phyloP scores from a whole-genome alignment of 2,329 filamentous ascomycete genomes.

The Fusarium zealandicum region DNA sequence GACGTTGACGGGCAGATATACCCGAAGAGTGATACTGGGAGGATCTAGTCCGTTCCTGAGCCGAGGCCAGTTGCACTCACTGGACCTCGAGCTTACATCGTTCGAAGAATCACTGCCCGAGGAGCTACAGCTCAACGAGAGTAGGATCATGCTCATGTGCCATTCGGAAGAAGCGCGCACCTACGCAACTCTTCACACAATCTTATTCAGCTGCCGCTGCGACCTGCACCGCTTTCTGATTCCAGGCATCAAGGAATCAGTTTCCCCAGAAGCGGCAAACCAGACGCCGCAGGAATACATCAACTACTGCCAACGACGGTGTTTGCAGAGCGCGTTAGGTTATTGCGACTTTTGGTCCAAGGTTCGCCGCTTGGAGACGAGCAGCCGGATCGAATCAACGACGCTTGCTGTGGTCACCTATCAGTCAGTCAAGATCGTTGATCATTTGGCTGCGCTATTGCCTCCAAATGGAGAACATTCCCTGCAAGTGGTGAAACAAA shows the following conservation, averaged over 20 bases:
- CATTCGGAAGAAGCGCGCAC: constrained; percentile 34
- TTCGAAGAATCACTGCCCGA: constrained; percentile 31
- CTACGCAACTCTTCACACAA: constrained; percentile 32
- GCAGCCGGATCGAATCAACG: constrained; percentile 12
- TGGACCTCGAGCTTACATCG: constrained; percentile 28
- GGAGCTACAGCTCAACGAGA: constrained; percentile 26
- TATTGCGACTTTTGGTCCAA: constrained; percentile 27
- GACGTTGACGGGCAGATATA: constrained; percentile 25
- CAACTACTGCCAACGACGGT: constrained; percentile 30
- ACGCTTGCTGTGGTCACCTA: constrained; percentile 19
- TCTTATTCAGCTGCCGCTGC: constrained; percentile 31
- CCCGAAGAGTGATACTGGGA: constrained; percentile 23
- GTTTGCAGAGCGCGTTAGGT: constrained; percentile 7
- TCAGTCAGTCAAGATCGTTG: constrained; percentile 32
- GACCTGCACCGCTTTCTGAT: constrained; percentile 40
- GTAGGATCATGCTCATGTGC: constrained; percentile 36
- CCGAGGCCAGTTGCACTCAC: constrained; percentile 7
- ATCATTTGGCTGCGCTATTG: constrained; percentile 12
- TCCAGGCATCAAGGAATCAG: constrained; percentile 35
- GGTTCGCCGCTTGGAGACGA: constrained; percentile 22
- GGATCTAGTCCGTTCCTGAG: constrained; percentile 28
- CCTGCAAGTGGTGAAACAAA: constrained; percentile 11
- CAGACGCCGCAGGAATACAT: constrained; percentile 26
- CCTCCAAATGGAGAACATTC: constrained; percentile 17
- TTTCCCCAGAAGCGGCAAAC: constrained; percentile 17